These are phyloP conservation scores for Trichomonascaceae sp. DNA, from an alignment of 1,139 yeast species.

Conservation along the genomic window DNA sequence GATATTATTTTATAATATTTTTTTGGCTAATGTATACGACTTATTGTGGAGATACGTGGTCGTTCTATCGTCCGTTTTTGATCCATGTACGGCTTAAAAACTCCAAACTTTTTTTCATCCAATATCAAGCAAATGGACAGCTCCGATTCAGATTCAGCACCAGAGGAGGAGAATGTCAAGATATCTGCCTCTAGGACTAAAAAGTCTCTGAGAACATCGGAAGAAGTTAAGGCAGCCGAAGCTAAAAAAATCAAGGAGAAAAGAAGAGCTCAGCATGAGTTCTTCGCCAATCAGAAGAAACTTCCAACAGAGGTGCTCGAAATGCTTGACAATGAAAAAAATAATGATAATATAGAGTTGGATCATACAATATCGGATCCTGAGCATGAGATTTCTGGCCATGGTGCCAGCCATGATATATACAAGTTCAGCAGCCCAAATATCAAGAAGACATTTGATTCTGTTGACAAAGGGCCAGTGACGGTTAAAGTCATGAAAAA, in stretches of 20 bases:
- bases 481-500: constrained; percentile 12
- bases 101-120: not conserved
- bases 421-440: not conserved
- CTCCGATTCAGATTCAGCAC: constrained; percentile 21
- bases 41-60: too few species aligned
- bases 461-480: constrained; percentile 13
- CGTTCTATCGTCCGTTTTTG: not conserved
- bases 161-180: constrained; percentile 22
- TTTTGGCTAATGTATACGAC: not conserved
- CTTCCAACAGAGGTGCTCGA: constrained; percentile 15
- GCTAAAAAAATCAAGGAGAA: constrained; percentile 13
- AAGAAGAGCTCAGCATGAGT: constrained; percentile 17
- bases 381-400: not conserved
- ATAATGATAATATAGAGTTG: not conserved
- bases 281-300: constrained; percentile 17
- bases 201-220: constrained; percentile 9
- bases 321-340: constrained; percentile 11
- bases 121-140: constrained; percentile 6
- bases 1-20: not conserved
- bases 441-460: constrained; percentile 1
- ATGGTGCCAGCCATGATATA: not conserved
- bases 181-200: constrained; percentile 14
- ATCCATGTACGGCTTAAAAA: not conserved
- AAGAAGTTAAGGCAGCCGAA: constrained; percentile 12
- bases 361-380: not conserved